A percentile compares a stretch with the other conserved stretches of the same genome.
Evolutionary conservation across 257 asterid genomes (phyloP).

Genomic region (Forsythia viridissima): DNA sequence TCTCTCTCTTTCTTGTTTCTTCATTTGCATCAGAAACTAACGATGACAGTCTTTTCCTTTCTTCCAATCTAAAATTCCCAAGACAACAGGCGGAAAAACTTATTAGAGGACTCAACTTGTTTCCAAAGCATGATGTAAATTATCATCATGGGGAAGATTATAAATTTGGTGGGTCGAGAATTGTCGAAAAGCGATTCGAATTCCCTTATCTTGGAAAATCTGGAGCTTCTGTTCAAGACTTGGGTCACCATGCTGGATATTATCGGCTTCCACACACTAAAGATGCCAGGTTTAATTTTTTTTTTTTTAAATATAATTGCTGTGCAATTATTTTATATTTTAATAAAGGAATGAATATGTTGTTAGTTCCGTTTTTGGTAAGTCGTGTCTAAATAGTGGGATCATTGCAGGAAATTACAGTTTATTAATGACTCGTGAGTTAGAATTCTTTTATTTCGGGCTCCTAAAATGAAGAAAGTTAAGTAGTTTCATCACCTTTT

Average conservation of each 20-base stretch:
- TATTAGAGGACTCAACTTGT: constrained; percentile 25
- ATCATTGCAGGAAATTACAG: not conserved
- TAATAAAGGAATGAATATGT: not conserved
- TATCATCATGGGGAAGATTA: not conserved
- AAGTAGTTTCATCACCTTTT: not conserved
- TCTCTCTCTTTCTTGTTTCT: not conserved
- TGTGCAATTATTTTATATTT: not conserved
- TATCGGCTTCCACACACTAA: constrained; percentile 25
- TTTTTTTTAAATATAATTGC: not conserved
- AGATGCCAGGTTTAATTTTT: constrained; percentile 26
- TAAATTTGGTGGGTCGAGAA: constrained; percentile 8
- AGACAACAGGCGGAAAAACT: constrained; percentile 19
- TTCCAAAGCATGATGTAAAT: constrained; percentile 26
- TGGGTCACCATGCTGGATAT: constrained; percentile 42
- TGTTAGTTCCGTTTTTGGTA: not conserved
- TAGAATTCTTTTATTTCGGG: not conserved
- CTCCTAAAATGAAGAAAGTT: not conserved
- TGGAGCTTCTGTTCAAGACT: constrained; percentile 27
- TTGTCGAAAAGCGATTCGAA: constrained; percentile 27
- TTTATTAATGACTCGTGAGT: not conserved
- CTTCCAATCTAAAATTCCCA: constrained; percentile 14
- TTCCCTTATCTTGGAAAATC: constrained; percentile 22
- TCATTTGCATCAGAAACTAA: constrained; percentile 5
- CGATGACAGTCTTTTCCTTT: not conserved
- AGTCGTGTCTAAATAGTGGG: not conserved